A percentile compares a stretch with the other conserved stretches of the same genome.
phyloP scores from a whole-genome alignment of 2,329 filamentous ascomycete species.

The Orbilia javanica region DNA sequence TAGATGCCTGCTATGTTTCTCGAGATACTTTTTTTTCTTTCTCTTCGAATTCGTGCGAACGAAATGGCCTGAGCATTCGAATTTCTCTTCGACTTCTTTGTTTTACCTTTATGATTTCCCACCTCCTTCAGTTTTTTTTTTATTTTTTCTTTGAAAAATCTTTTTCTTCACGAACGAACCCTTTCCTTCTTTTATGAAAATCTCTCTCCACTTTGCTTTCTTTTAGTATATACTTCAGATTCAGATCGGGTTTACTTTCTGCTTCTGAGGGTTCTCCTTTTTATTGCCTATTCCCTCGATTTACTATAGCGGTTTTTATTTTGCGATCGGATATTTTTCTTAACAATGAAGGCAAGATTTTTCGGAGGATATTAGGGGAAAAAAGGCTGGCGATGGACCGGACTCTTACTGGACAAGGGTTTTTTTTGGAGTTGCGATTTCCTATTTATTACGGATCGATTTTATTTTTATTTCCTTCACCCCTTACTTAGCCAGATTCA shows the following conservation, averaged over 20 bases:
- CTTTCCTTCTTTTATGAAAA: neutral
- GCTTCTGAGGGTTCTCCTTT: constrained; percentile 3
- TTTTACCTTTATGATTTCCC: constrained; percentile 19
- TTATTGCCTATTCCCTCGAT: constrained; percentile 4
- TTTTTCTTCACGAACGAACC: constrained; percentile 21
- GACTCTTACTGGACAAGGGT: constrained; percentile 24
- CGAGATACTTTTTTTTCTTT: constrained; percentile 19
- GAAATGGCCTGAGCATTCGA: constrained; percentile 24
- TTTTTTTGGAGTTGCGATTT: constrained; percentile 20
- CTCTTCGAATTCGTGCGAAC: constrained; percentile 46
- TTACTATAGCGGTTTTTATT: constrained; percentile 13
- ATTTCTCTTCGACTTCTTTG: neutral
- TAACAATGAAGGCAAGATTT: neutral
- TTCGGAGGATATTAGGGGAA: constrained; percentile 11
- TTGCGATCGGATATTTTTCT: constrained; percentile 16
- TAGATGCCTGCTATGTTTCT: constrained; percentile 39
- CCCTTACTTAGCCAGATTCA: constrained; percentile 1
- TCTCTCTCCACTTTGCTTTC: constrained; percentile 23
- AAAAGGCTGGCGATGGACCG: constrained; percentile 21
- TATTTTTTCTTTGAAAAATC: neutral
- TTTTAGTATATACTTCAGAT: constrained; percentile 11
- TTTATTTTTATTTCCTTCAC: neutral
- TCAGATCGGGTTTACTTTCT: constrained; percentile 6
- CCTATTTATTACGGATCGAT: constrained; percentile 19
- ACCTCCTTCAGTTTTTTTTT: neutral